A percentile compares a stretch with the other conserved stretches of the same genome.
Conservation (phyloP, 23 red algal genomes). For the Gracilaria caudata region DNA sequence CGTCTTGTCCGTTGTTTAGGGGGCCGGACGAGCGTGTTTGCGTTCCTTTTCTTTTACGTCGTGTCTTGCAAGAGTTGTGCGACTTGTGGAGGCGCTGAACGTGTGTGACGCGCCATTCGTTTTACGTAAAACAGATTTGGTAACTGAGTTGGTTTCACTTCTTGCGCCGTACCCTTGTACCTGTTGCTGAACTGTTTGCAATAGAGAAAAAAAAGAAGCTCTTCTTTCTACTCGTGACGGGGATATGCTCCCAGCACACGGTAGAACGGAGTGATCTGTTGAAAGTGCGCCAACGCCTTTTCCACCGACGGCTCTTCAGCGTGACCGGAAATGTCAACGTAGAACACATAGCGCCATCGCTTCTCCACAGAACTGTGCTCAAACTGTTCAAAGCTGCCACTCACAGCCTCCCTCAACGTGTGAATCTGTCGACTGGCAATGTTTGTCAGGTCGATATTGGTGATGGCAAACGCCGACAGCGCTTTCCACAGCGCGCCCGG, state of each 20-base stretch:
- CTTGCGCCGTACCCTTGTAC: no score
- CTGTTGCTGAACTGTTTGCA: no score
- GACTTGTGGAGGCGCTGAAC: not conserved
- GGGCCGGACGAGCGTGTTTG: not conserved
- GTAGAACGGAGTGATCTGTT: slow-evolving; percentile 82
- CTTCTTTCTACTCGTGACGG: not conserved
- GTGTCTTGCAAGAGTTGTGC: not conserved
- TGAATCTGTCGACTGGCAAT: slow-evolving; percentile 92
- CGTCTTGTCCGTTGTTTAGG: not conserved
- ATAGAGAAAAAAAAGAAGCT: no score
- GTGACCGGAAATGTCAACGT: slow-evolving; percentile 82
- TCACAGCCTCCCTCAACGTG: slow-evolving; percentile 27
- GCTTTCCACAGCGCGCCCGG: slow-evolving; percentile 85
- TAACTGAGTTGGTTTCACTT: not conserved
- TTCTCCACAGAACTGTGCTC: slow-evolving; percentile 13
- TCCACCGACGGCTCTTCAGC: slow-evolving; percentile 55
- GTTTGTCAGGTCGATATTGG: slow-evolving; percentile 89
- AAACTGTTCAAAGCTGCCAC: slow-evolving; percentile 5
- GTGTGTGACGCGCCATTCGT: not conserved
- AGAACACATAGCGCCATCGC: slow-evolving; percentile 97
- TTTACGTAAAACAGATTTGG: not conserved
- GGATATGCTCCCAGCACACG: slow-evolving; percentile 86
- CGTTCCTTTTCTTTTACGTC: not conserved
- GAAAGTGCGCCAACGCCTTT: slow-evolving; percentile 77
- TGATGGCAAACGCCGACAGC: slow-evolving; percentile 80